Percentiles rank a stretch among this genome's conserved stretches.
Conservation (phyloP, 2,329 filamentous ascomycete genomes). For the Fonsecaea erecta region DNA sequence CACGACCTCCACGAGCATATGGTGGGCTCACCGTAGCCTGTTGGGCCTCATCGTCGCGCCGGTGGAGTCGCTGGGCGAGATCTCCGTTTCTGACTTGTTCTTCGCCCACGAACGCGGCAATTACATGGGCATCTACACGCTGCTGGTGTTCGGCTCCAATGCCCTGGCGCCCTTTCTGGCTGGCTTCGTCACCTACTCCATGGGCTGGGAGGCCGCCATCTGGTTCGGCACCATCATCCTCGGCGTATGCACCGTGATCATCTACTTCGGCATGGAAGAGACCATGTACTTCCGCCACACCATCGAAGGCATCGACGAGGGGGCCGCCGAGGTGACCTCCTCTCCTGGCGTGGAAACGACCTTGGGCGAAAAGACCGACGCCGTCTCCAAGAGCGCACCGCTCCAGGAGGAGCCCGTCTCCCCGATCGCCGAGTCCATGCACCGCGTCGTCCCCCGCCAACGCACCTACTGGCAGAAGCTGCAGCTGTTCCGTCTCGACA, state of each 20-base stretch:
- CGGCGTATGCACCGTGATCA: constrained; percentile 54
- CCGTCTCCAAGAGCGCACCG: background rate
- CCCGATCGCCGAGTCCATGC: background rate
- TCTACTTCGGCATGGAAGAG: constrained; percentile 66
- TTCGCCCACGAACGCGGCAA: constrained; percentile 35
- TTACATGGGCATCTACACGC: constrained; percentile 31
- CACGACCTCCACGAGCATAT: constrained; percentile 51
- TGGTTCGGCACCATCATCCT: constrained; percentile 62
- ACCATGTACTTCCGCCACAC: constrained; percentile 58
- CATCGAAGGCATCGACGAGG: constrained; percentile 40
- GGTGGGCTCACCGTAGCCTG: constrained; percentile 54
- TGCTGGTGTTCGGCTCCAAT: constrained; percentile 31
- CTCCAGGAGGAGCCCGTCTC: background rate
- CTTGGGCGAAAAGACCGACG: background rate
- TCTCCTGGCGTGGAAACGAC: background rate
- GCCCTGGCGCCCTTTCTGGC: constrained; percentile 46
- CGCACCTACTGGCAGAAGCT: constrained; percentile 17
- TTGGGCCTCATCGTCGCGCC: constrained; percentile 55
- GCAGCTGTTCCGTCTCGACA: constrained; percentile 11
- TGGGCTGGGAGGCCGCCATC: constrained; percentile 51
- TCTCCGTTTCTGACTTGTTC: constrained; percentile 53
- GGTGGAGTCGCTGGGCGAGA: constrained; percentile 55
- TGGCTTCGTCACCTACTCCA: constrained; percentile 32
- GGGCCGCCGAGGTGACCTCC: background rate
- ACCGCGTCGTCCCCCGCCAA: background rate